Evolutionary conservation across 2,329 filamentous ascomycete species (phyloP).

Genomic region (Xylaria sp.): DNA sequence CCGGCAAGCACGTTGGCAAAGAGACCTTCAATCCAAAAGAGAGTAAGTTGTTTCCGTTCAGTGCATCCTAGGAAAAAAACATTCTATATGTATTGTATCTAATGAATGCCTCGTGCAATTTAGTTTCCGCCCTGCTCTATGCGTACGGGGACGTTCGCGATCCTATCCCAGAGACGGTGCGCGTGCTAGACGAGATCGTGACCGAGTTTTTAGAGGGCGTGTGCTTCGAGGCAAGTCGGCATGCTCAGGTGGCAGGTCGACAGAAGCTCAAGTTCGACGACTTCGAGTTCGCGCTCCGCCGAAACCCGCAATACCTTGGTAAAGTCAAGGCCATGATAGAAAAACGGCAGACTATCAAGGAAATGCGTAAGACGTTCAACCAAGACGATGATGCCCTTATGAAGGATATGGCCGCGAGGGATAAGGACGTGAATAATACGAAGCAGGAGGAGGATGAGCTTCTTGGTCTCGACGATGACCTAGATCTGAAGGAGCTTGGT

Average conservation of each 20-base stretch:
- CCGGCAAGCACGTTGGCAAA: slow-evolving; percentile 83
- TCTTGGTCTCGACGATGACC: slow-evolving; percentile 52
- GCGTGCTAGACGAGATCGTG: slow-evolving; percentile 91
- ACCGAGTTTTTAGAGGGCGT: slow-evolving; percentile 97
- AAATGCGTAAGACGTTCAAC: slow-evolving; percentile 80
- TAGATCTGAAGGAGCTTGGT: slow-evolving; percentile 40
- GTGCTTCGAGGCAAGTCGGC: slow-evolving; percentile 87
- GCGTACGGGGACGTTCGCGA: slow-evolving; percentile 82
- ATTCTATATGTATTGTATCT: slow-evolving; percentile 16
- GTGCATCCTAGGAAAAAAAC: neutral
- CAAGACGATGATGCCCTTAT: slow-evolving; percentile 70
- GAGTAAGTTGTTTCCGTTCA: slow-evolving; percentile 60
- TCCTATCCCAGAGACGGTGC: slow-evolving; percentile 84
- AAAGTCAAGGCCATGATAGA: slow-evolving; percentile 89
- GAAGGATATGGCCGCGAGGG: slow-evolving; percentile 41
- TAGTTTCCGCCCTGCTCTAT: slow-evolving; percentile 80
- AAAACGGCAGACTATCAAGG: slow-evolving; percentile 87
- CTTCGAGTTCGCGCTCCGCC: slow-evolving; percentile 92
- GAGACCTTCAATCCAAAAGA: slow-evolving; percentile 82
- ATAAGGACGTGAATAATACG: slow-evolving; percentile 23
- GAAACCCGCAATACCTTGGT: slow-evolving; percentile 86
- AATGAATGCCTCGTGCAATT: slow-evolving; percentile 36
- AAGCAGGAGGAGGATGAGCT: slow-evolving; percentile 52
- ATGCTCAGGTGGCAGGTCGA: slow-evolving; percentile 85
- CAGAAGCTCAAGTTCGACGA: slow-evolving; percentile 99